Evolutionary conservation across 225 moss, liverwort and hornwort species (phyloP).

Genomic region (Pseudoscleropodium purum): DNA sequence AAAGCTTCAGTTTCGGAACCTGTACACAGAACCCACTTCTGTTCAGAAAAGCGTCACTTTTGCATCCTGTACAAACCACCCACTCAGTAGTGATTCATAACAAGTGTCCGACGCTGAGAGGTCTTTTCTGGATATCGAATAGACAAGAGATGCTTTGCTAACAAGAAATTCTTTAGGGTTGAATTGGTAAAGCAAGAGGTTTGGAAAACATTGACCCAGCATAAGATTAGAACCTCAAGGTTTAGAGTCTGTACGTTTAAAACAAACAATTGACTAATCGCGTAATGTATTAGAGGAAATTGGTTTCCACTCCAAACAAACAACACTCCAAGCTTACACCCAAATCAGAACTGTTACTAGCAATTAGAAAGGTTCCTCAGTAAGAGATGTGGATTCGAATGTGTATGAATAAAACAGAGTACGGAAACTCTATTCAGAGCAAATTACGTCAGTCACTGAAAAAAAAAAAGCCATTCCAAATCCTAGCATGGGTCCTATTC

Average conservation of each 20-base stretch:
- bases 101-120: not conserved
- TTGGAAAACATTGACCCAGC: not conserved
- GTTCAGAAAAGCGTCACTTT: not conserved
- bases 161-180: not conserved
- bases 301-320: not conserved
- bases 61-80: not conserved
- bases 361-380: not conserved
- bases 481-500: not conserved
- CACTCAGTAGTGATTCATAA: not conserved
- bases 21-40: not conserved
- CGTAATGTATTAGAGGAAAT: not conserved
- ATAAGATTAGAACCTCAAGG: not conserved
- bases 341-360: not conserved
- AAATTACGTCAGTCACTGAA: not conserved
- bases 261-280: not conserved
- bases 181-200: not conserved
- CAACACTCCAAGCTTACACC: not conserved
- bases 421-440: not conserved
- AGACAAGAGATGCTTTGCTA: not conserved
- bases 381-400: not conserved
- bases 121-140: not conserved
- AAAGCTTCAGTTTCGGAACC: not conserved
- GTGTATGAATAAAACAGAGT: not conserved
- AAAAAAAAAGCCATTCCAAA: too few relatives aligned
- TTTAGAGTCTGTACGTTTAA: not conserved